Percentiles rank a stretch among this genome's conserved stretches.
Conservation (phyloP, 768 basidiomycete species). For the Tulasnella calospora region DNA sequence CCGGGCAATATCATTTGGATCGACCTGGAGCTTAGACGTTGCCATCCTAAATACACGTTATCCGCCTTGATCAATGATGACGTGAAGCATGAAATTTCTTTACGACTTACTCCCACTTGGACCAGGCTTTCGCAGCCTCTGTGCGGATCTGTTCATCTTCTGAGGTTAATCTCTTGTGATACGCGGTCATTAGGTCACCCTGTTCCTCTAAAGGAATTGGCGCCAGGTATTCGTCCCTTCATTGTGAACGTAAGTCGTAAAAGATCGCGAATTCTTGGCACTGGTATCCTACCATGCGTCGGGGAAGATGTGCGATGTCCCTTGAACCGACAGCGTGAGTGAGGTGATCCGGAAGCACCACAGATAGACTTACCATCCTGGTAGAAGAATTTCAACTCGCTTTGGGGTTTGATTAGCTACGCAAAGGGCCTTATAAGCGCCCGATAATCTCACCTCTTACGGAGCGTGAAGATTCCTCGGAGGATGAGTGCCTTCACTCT, state of each 20-base stretch:
- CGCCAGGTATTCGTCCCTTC: constrained; percentile 76
- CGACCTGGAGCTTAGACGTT: constrained; percentile 69
- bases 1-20: constrained; percentile 59
- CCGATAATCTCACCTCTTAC: constrained; percentile 52
- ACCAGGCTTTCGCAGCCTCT: constrained; percentile 77
- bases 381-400: constrained; percentile 89
- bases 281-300: constrained; percentile 67
- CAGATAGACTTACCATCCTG: constrained; percentile 54
- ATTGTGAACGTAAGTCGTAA: background rate
- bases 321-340: background rate
- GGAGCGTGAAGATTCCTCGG: constrained; percentile 79
- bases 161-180: constrained; percentile 72
- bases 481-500: constrained; percentile 74
- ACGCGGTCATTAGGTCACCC: constrained; percentile 76
- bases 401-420: constrained; percentile 24
- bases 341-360: background rate
- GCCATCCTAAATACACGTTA: constrained; percentile 55
- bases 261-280: background rate
- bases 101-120: constrained; percentile 77
- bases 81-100: background rate
- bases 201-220: constrained; percentile 77
- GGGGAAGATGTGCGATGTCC: constrained; percentile 48
- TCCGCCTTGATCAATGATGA: background rate
- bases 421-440: background rate
- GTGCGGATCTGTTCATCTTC: constrained; percentile 60